These are phyloP conservation scores for Deuterostichococcus epilithicus DNA, from an alignment of 139 green algal species.

Conservation along the genomic window DNA sequence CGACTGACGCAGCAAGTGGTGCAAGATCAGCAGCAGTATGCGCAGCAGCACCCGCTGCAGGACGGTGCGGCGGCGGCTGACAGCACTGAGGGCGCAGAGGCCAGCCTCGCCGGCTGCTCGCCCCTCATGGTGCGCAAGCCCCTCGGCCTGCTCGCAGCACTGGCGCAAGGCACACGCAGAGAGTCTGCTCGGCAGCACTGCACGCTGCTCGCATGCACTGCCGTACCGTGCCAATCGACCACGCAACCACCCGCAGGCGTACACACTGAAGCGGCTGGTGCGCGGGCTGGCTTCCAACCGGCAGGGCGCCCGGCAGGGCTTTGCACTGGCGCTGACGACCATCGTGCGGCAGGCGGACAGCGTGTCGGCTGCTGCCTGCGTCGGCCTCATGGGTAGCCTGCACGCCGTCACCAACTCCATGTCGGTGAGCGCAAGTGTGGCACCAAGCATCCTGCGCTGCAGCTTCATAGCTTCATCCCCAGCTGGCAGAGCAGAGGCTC, in stretches of 20 bases:
- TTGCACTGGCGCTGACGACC: constrained; percentile 62
- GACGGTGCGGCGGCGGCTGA: neutral
- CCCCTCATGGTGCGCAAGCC: constrained; percentile 35
- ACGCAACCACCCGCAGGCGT: constrained; percentile 40
- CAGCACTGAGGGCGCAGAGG: neutral
- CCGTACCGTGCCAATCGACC: neutral
- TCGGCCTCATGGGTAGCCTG: constrained; percentile 47
- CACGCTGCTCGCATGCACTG: neutral
- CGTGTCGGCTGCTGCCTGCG: constrained; percentile 1
- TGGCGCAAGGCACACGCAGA: neutral
- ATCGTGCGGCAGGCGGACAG: constrained; percentile 27
- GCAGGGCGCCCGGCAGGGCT: constrained; percentile 74
- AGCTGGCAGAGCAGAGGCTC: neutral
- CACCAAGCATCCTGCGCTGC: too few species aligned
- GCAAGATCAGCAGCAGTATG: constrained; percentile 31
- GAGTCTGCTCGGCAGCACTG: neutral
- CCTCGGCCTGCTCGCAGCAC: neutral
- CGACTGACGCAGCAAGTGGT: constrained; percentile 33
- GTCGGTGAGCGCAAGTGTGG: constrained; percentile 21
- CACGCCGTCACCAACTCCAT: constrained; percentile 40
- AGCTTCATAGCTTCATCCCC: too few species aligned
- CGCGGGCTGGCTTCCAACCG: constrained; percentile 62
- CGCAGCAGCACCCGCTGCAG: neutral
- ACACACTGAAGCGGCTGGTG: constrained; percentile 62
- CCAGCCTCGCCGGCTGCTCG: constrained; percentile 34